Evolutionary conservation across 805 yeast species (phyloP).

Genomic region (Suhomyces vadensis): DNA sequence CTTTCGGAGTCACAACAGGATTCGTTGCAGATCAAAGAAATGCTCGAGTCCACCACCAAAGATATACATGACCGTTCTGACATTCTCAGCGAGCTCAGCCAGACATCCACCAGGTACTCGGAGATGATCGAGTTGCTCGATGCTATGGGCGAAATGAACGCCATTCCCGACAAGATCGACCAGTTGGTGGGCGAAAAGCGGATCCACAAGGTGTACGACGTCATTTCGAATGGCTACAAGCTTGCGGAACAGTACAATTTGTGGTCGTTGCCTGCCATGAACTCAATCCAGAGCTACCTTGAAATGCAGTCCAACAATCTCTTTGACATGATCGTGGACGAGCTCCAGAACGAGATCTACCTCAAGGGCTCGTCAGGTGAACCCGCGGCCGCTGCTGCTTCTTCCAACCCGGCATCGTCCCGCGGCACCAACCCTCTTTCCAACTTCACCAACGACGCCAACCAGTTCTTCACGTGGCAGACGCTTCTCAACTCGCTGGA

Average conservation of each 20-base stretch:
- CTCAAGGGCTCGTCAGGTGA: constrained; percentile 35
- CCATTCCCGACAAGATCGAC: constrained; percentile 65
- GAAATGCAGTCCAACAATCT: constrained; percentile 59
- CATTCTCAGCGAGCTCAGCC: constrained; percentile 62
- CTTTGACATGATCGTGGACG: constrained; percentile 75
- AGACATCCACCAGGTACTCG: constrained; percentile 58
- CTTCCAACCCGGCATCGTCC: constrained; percentile 6
- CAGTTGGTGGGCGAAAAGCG: constrained; percentile 65
- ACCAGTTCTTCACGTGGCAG: constrained; percentile 22
- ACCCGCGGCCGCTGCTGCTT: constrained; percentile 4
- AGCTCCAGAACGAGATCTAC: constrained; percentile 68
- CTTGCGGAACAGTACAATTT: constrained; percentile 52
- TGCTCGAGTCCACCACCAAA: constrained; percentile 48
- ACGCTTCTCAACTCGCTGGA: constrained; percentile 25
- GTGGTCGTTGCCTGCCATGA: constrained; percentile 59
- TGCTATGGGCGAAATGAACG: constrained; percentile 60
- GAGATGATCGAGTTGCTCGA: constrained; percentile 72
- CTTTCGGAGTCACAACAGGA: constrained; percentile 66
- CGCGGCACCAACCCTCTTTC: constrained; percentile 9
- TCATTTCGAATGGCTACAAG: constrained; percentile 45
- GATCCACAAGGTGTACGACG: constrained; percentile 62
- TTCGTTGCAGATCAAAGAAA: constrained; percentile 48
- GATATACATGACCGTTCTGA: constrained; percentile 57
- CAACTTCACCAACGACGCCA: constrained; percentile 10
- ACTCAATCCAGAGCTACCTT: constrained; percentile 50